Percentiles rank a stretch among this genome's conserved stretches.
Evolutionary conservation across 1,284 basidiomycete species (phyloP).

Genomic region (Moesziomyces sp.): DNA sequence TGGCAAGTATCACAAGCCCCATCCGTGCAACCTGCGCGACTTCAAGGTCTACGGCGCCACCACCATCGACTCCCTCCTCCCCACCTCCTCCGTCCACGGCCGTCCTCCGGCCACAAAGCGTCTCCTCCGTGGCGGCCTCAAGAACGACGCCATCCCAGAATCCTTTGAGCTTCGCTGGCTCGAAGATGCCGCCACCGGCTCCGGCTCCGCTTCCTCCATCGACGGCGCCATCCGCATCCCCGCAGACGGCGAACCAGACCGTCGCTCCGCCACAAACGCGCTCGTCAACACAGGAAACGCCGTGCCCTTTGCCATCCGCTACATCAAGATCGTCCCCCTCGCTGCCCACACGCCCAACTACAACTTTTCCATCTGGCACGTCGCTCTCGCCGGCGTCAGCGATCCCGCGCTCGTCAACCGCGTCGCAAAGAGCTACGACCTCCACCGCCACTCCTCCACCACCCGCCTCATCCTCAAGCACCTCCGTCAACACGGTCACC

Average conservation of each 20-base stretch:
- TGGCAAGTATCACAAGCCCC: constrained; percentile 67
- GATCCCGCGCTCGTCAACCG: constrained; percentile 44
- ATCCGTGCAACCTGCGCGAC: constrained; percentile 67
- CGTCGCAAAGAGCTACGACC: constrained; percentile 45
- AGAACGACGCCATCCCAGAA: constrained; percentile 64
- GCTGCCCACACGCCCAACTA: constrained; percentile 65
- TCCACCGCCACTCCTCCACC: constrained; percentile 57
- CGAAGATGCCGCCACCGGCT: constrained; percentile 44
- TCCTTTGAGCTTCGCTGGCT: constrained; percentile 51
- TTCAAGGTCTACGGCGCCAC: constrained; percentile 67
- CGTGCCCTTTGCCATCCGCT: constrained; percentile 55
- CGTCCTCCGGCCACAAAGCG: constrained; percentile 44
- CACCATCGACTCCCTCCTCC: constrained; percentile 41
- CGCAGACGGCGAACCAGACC: constrained; percentile 41
- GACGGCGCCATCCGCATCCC: constrained; percentile 29
- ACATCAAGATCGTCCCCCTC: constrained; percentile 67
- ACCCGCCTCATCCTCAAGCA: constrained; percentile 74
- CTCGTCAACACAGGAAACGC: constrained; percentile 44
- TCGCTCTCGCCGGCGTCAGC: constrained; percentile 64
- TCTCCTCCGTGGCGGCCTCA: constrained; percentile 60
- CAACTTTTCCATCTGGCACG: constrained; percentile 67
- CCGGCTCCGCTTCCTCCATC: constrained; percentile 35
- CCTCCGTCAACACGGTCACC: constrained; percentile 78
- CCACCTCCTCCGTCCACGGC: constrained; percentile 30
- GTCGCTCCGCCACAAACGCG: constrained; percentile 32